phyloP scores from a whole-genome alignment of 495 filamentous ascomycete species.

The Neurospora cerealis region DNA sequence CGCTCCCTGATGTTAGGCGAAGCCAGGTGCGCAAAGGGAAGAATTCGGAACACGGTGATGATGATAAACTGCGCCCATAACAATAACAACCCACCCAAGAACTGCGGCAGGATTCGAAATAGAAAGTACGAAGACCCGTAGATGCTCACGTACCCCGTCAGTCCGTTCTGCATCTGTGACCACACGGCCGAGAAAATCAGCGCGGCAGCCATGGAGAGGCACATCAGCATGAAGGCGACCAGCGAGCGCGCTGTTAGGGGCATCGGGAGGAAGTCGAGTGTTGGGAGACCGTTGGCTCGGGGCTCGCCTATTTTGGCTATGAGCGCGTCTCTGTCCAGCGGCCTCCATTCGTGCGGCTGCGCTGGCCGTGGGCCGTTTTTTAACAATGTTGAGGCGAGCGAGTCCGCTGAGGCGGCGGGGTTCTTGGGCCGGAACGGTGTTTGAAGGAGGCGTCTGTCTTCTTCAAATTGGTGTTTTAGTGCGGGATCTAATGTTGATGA shows the following conservation, averaged over 20 bases:
- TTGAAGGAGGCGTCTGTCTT: not conserved
- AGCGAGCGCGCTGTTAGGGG: slow-evolving; percentile 56
- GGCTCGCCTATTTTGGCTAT: slow-evolving; percentile 4
- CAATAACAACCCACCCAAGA: slow-evolving; percentile 62
- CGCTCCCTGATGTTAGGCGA: slow-evolving; percentile 41
- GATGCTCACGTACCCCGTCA: slow-evolving; percentile 55
- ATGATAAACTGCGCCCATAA: slow-evolving; percentile 68
- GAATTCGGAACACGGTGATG: slow-evolving; percentile 61
- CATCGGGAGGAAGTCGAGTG: slow-evolving; percentile 54
- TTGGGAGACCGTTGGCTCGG: slow-evolving; percentile 21
- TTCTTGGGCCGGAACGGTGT: slow-evolving; percentile 1
- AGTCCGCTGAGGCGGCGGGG: slow-evolving; percentile 17
- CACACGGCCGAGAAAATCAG: slow-evolving; percentile 66
- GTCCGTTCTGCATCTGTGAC: slow-evolving; percentile 51
- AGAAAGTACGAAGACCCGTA: slow-evolving; percentile 72
- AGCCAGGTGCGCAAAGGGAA: slow-evolving; percentile 69
- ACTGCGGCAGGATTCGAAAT: slow-evolving; percentile 71
- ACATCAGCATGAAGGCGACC: slow-evolving; percentile 44
- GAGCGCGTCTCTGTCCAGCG: slow-evolving; percentile 13
- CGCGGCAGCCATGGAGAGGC: slow-evolving; percentile 59
- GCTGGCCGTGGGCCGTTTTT: slow-evolving; percentile 11
- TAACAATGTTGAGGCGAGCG: slow-evolving; percentile 18
- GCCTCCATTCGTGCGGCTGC: slow-evolving; percentile 21
- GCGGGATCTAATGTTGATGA: not conserved
- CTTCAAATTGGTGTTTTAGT: not conserved